phyloP scores from a whole-genome alignment of 2,329 filamentous ascomycete species.

The Aureobasidium sp. region DNA sequence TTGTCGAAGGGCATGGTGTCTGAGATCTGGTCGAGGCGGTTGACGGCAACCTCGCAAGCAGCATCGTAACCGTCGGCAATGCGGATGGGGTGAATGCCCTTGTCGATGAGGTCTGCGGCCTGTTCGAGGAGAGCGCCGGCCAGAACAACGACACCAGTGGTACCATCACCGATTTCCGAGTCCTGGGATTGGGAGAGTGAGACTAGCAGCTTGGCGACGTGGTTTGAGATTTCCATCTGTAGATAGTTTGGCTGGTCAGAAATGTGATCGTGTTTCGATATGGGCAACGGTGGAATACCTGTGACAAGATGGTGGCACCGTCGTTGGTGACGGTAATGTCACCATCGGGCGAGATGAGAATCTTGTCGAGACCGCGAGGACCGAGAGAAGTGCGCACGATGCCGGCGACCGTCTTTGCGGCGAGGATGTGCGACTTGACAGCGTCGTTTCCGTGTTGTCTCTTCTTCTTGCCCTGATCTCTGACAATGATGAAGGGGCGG shows the following conservation, averaged over 20 bases:
- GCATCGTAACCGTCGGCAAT: conserved; percentile 98
- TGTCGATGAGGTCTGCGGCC: conserved; percentile 96
- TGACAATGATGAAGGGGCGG: conserved; percentile 92
- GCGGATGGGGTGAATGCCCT: conserved; percentile 97
- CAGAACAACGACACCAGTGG: conserved; percentile 92
- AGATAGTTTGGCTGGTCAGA: background rate
- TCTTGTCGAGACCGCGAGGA: conserved; percentile 95
- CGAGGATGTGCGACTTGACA: conserved; percentile 96
- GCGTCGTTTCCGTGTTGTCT: conserved; percentile 93
- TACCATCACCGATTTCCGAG: conserved; percentile 97
- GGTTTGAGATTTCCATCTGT: conserved; percentile 97
- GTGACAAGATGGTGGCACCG: conserved; percentile 90
- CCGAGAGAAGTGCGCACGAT: conserved; percentile 97
- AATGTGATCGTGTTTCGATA: background rate
- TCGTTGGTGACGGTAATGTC: conserved; percentile 99
- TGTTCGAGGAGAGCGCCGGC: conserved; percentile 93
- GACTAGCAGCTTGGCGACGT: conserved; percentile 93
- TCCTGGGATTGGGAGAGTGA: conserved; percentile 98
- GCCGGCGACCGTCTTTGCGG: conserved; percentile 89
- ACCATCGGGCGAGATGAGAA: conserved; percentile 95
- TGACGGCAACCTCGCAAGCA: conserved; percentile 92
- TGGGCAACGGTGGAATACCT: conserved; percentile 34
- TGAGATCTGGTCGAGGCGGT: conserved; percentile 85
- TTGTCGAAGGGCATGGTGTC: conserved; percentile 82
- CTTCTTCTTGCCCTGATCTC: conserved; percentile 98